Evolutionary conservation across 2,329 filamentous ascomycete species (phyloP), one percentile per base, ranked within the genome.

Genomic region (Beauveria australis): DNA sequence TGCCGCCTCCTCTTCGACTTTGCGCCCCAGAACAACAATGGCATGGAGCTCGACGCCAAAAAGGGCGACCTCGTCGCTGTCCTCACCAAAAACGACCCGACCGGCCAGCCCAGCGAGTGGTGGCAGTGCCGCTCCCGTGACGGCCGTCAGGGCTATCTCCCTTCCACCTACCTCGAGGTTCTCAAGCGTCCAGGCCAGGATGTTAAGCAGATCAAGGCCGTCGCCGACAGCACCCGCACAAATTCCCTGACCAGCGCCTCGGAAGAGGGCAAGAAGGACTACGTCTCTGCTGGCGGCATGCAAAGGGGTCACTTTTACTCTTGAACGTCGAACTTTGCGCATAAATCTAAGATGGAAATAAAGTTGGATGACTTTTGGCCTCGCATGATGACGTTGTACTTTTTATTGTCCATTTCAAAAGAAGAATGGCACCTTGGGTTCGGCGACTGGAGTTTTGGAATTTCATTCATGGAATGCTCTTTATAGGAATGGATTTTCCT

Each of bases 11-110:
- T 96, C 19, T 97, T 94, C 76, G 94, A 99, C 76, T 99, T 96
- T 77, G 87, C 88, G 0, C 93, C 94, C 3, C 89, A 93, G 69
- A 78, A 83, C 3, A 84, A 83, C 73, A 70, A 73, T n/a, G 76
- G 81, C 59, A 86, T 97, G 66, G 95, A 99, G 70, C 82, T 99
- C 16, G 87, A 90, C 41, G 93, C 95, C 26, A 92, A 90, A 77
- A 97, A 96, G 78, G 93, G 93, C 62, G 94, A 99, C 68, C 86
- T 97, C 58, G 92, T 99, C 18, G 94, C 94, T 28, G 92, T 99
- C 1, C 81, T 99, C 59, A 89, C 88, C 77, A 97, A 97, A 78
- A 89, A 86, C 19, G 94, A 99, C 69, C 94, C 94, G 0, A 84
- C 93, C 70, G 94, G 94, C 48, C 92, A 94, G 67, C 85, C 91